These are phyloP conservation scores for Akanthomyces uredinophilus DNA, from an alignment of 2,329 filamentous ascomycete genomes.

Conservation along the genomic window DNA sequence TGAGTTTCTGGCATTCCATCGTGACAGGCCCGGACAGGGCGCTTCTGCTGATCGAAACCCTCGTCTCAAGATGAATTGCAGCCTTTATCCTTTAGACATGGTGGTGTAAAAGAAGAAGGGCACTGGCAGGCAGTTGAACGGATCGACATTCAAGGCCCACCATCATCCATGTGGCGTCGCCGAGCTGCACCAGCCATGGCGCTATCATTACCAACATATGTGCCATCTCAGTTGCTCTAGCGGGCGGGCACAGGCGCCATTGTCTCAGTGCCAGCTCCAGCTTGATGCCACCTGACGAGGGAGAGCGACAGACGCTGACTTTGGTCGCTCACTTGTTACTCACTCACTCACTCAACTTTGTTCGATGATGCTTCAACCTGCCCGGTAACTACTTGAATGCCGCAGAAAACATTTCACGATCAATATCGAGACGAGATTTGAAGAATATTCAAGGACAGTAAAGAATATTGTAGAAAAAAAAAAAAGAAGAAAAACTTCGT, in stretches of 20 bases:
- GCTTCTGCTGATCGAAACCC: background rate
- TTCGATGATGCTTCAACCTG: too few relatives aligned
- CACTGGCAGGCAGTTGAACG: background rate
- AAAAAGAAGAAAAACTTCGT: background rate
- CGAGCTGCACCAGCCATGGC: background rate
- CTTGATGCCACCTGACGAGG: background rate
- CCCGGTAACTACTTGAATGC: too few relatives aligned
- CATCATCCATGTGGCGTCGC: background rate
- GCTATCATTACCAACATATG: background rate
- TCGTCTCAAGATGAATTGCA: too few relatives aligned
- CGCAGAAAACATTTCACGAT: too few relatives aligned
- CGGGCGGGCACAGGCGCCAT: background rate
- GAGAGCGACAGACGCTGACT: background rate
- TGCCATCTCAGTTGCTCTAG: background rate
- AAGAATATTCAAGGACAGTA: background rate
- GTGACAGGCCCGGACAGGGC: background rate
- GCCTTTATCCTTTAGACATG: too few relatives aligned
- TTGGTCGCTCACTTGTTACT: too few relatives aligned
- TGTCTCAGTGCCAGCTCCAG: background rate
- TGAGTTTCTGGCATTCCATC: background rate
- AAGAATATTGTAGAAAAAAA: too few relatives aligned
- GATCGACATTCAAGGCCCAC: background rate
- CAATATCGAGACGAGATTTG: too few relatives aligned
- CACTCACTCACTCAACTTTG: too few relatives aligned
- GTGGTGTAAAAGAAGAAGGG: too few relatives aligned